Conservation (phyloP, 768 basidiomycete genomes). For the Royoungia palumana region DNA sequence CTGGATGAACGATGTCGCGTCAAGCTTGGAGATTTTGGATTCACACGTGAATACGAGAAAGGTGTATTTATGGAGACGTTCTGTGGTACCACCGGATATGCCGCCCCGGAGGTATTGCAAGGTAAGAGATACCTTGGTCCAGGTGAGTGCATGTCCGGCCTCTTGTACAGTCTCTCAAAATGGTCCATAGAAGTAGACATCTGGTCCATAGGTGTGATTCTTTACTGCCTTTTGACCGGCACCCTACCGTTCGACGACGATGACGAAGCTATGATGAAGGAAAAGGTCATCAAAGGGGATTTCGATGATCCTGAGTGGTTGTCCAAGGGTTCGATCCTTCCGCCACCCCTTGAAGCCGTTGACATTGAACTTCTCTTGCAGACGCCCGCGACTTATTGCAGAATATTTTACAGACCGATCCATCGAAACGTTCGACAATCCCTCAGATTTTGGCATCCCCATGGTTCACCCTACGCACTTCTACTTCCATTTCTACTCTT, state of each 20-base stretch:
- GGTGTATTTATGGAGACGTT: constrained; percentile 84
- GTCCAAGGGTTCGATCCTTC: constrained; percentile 59
- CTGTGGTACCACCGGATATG: constrained; percentile 93
- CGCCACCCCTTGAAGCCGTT: not conserved
- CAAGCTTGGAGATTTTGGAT: constrained; percentile 94
- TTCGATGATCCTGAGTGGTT: constrained; percentile 95
- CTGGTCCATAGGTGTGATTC: constrained; percentile 92
- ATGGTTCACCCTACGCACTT: constrained; percentile 64
- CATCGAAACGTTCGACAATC: constrained; percentile 70
- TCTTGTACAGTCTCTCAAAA: constrained; percentile 10
- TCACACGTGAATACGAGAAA: constrained; percentile 86
- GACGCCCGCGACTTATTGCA: constrained; percentile 85
- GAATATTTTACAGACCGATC: constrained; percentile 74
- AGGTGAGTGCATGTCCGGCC: constrained; percentile 45
- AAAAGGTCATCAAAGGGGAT: constrained; percentile 77
- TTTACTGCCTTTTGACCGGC: constrained; percentile 87
- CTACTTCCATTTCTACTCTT: constrained; percentile 2
- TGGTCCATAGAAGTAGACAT: constrained; percentile 76
- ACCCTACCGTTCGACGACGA: constrained; percentile 91
- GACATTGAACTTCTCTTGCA: constrained; percentile 30
- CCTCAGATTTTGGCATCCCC: constrained; percentile 80
- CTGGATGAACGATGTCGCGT: constrained; percentile 88
- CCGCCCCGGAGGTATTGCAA: constrained; percentile 88
- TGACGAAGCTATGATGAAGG: constrained; percentile 78
- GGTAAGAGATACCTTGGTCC: constrained; percentile 88